Base-by-base conservation (phyloP, 1,284 basidiomycete genomes). In the Uromyces viciae-fabae region DNA sequence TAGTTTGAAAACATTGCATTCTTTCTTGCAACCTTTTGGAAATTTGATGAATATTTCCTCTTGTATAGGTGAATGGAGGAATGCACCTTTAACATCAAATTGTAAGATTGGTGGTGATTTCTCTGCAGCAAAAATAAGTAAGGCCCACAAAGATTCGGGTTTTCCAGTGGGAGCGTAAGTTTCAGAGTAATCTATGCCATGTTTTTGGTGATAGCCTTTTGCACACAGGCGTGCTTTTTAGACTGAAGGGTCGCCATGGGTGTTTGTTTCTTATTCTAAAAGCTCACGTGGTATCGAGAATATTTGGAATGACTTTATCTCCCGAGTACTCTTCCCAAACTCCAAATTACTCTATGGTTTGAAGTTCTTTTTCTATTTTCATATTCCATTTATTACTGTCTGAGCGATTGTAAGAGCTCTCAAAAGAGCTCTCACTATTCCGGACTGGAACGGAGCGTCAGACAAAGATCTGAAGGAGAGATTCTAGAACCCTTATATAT, bases 51-150 rank as follows among this genome's bases (percentile, higher is more conserved):
- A 88, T 42, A 88, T 84, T 0, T 85, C 84, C 62, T 88, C 87
- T 0, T 87, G 84, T 0, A 90, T 84, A 0, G 84, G 52, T 0
- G 87, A 87, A 82, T 89, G 86, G 0, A 88, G 84, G 80, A 86
- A 89, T 0, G 87, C 87, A 0, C 83, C 83, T 33, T 87, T 87
- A 64, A 89, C 84, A 81, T 89, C 86, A 28, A 88, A 85, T 56
- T 87, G 86, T 56, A 87, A 84, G 0, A 88, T 68, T 46, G 87
- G 84, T 22, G 82, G 82, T 58, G 86, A 84, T 33, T 85, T 66
- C 2, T 72, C 17, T 0, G 87, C 85, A 7, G 87, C 87, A 0
- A 88, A 81, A 0, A 87, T 84, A 0, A 88, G 83, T 1, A 88
- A 73, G 1, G 85, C 80, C 0, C 86, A 82, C n/a, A 88, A 84